A percentile compares a stretch with the other conserved stretches of the same genome.
Conservation (phyloP, 2,329 filamentous ascomycete species). For the Chaetomium strumarium region DNA sequence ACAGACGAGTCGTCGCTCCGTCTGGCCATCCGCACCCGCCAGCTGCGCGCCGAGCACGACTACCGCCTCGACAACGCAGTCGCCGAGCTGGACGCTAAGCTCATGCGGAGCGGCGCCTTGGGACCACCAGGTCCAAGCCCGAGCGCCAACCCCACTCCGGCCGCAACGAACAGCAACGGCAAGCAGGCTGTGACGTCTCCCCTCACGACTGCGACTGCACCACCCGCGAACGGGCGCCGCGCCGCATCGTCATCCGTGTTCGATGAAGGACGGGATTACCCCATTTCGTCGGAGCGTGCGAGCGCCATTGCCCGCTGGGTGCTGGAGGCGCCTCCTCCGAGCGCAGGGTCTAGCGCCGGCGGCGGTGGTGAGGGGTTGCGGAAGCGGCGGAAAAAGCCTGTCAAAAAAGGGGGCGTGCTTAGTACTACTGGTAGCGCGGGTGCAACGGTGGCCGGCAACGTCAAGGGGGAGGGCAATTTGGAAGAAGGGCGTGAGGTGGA, state of each 20-base stretch:
- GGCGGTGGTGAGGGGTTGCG: constrained; percentile 23
- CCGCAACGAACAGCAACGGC: too few relatives aligned
- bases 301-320: constrained; percentile 67
- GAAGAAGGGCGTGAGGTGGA: neutral
- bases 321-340: constrained; percentile 43
- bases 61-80: constrained; percentile 23
- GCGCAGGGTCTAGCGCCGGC: constrained; percentile 14
- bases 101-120: constrained; percentile 27
- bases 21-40: constrained; percentile 55
- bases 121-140: too few relatives aligned
- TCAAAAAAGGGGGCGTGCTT: constrained; percentile 1
- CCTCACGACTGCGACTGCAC: too few relatives aligned
- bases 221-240: neutral
- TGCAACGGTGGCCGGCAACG: neutral
- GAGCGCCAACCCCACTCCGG: too few relatives aligned
- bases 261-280: constrained; percentile 37
- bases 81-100: constrained; percentile 18
- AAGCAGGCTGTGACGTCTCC: too few relatives aligned
- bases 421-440: neutral
- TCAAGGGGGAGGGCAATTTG: neutral
- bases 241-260: neutral
- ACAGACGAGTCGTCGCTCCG: constrained; percentile 62
- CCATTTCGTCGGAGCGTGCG: constrained; percentile 64
- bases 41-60: constrained; percentile 54
- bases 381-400: constrained; percentile 35